Base-by-base conservation (phyloP, 345 rosid genomes). In the Cardiospermum halicacabum region DNA sequence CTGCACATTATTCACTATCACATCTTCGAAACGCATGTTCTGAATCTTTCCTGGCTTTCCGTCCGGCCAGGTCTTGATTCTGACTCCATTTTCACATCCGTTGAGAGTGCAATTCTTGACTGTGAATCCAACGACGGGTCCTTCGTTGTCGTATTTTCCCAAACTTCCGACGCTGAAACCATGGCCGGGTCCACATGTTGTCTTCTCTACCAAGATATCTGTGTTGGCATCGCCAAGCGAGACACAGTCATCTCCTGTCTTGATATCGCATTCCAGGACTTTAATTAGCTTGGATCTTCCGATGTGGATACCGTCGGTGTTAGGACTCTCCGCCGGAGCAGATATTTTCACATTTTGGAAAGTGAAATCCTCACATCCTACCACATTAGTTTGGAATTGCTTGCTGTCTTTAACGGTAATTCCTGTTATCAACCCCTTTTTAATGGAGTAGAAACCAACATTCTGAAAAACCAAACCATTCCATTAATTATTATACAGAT, bases 271-370 rank as follows among this genome's bases (percentile, higher is more conserved):
- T 6, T 58, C 68, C 0, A 0, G 58, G 26, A 86, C 50, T 42
- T 8, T 77, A 27, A 86, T 37, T 0, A 74, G 71, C 0, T 0
- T 32, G 2, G 92, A 81, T 21, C 75, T 58, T 42, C 86, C 85
- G 3, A 81, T 64, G 73, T 83, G 89, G 56, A 84, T 81, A 58
- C 89, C 89, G 26, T 84, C 85, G 0, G 89, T 86, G 77, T 82
- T 84, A 3, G 65, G 70, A 80, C 88, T 87, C n/a, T 62, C 64
- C 0, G 32, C 58, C 0, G 86, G 89, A 4, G 89, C 85, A 0
- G 53, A 51, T 19, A 79, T 56, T 2, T 15, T 61, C 40, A 82
- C 18, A 11, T 56, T 11, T 4, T 64, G 49, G 11, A 81, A 60
- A 7, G 78, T 81, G n/a, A 84, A 0, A 71, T 87, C 82, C 39